Evolutionary conservation across 2,329 filamentous ascomycete genomes (phyloP).

Genomic region (Colletotrichum karsti): DNA sequence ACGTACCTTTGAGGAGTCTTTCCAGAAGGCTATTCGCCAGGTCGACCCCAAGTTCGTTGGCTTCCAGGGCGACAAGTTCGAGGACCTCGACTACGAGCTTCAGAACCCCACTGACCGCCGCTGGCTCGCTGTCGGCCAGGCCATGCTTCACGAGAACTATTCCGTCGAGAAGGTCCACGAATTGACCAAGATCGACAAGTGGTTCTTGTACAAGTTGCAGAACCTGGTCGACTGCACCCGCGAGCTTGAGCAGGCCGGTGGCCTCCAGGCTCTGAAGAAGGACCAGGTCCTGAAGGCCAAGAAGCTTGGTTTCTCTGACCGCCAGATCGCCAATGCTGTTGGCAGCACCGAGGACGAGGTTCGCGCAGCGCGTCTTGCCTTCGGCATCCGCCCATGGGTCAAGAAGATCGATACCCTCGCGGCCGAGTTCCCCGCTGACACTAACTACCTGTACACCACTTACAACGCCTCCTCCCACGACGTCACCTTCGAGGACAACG

Average conservation of each 20-base stretch:
- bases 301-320: conserved; percentile 97
- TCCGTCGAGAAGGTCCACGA: conserved; percentile 91
- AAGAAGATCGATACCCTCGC: conserved; percentile 99
- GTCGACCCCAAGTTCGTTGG: conserved; percentile 92
- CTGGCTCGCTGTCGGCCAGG: conserved; percentile 97
- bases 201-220: conserved; percentile 98
- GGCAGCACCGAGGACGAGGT: conserved; percentile 90
- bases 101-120: conserved; percentile 94
- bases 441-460: conserved; percentile 96
- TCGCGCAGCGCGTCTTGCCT: conserved; percentile 82
- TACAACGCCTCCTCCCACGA: conserved; percentile 97
- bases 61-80: conserved; percentile 95
- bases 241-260: conserved; percentile 85
- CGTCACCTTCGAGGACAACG: conserved; percentile 92
- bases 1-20: conserved; percentile 97
- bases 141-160: conserved; percentile 97
- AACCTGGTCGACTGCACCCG: conserved; percentile 93
- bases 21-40: conserved; percentile 98
- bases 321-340: conserved; percentile 89
- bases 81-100: conserved; percentile 89
- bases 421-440: conserved; percentile 93
- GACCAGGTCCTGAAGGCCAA: conserved; percentile 91
- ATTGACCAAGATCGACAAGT: conserved; percentile 98
- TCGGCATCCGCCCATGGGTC: conserved; percentile 93
- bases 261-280: conserved; percentile 84